Conservation (phyloP, 257 asterid species). For the Solanum lignicaule region DNA sequence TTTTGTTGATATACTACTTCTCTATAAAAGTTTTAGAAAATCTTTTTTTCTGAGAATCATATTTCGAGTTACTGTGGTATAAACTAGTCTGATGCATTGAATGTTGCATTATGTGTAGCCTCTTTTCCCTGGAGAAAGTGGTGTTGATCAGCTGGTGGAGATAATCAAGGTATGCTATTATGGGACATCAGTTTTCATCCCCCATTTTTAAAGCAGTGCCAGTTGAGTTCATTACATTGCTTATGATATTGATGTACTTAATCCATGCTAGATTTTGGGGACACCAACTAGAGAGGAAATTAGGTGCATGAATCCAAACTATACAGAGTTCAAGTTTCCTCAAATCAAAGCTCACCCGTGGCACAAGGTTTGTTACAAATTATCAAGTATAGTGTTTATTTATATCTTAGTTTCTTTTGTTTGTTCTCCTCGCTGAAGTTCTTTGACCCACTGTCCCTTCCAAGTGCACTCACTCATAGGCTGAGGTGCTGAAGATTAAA, state of each 20-base stretch:
- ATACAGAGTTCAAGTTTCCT: slow-evolving; percentile 73
- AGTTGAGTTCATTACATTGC: not conserved
- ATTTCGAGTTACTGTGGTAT: not conserved
- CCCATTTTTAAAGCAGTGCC: not conserved
- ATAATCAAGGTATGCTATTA: slow-evolving; percentile 18
- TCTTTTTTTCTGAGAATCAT: not conserved
- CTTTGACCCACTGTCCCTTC: not conserved
- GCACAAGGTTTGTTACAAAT: slow-evolving; percentile 44
- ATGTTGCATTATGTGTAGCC: slow-evolving; percentile 12
- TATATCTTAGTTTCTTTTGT: not conserved
- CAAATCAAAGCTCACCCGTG: slow-evolving; percentile 82
- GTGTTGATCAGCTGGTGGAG: slow-evolving; percentile 32
- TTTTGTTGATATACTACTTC: not conserved
- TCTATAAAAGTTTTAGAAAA: not conserved
- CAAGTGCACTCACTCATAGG: not conserved
- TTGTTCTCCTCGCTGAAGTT: not conserved
- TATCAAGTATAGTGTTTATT: not conserved
- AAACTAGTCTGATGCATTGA: not conserved
- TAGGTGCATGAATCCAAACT: slow-evolving; percentile 82
- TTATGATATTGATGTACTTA: not conserved
- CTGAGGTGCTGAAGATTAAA: not conserved
- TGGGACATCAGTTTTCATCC: not conserved
- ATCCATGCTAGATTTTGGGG: slow-evolving; percentile 52
- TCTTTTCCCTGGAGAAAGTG: slow-evolving; percentile 31
- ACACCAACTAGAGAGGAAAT: slow-evolving; percentile 89